Base-by-base conservation (phyloP, 306 rosid species). In the Vachellia pachyceras region DNA sequence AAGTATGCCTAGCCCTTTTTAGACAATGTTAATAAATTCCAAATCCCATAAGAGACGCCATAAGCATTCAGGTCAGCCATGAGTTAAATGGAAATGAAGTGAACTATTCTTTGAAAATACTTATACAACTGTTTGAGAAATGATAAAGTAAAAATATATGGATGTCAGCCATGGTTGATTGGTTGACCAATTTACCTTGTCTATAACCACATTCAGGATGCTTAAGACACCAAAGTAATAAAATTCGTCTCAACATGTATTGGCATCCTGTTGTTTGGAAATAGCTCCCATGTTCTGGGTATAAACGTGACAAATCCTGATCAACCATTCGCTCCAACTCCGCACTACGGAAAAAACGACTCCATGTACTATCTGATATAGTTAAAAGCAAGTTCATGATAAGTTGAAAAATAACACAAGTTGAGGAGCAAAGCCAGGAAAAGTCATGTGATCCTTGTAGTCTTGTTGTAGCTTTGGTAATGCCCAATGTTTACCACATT, bases 311-410 rank as follows among this genome's bases (percentile, higher is more conserved):
- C 65, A 96, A 90, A 86, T 96, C 99, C 85, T 93, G 97, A 77
- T 93, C 97, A 85, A 96, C 99, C 97, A 94, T 90, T 86, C 90
- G 94, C 90, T 94, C 98, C 84, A 96, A 87, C 87, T 96, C 98
- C 0, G 94, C 99, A 84, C 83, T 93, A 57, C 97, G 94, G 69
- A 96, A 96, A 88, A 96, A 96, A 47, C 94, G 99, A 83, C 99
- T 87, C 99, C 99, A 96, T 47, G 94, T 88, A 89, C 99, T 96
- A 84, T 96, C 99, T 96, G 91, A 29, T 29, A 29, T 29, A 29
- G 33, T 29, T 29, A 13, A 46, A 46, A 46, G 10, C 5, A 54
- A 54, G 25, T 7, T 23, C n/a, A 15, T 18, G 0, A 54, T 7
- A 18, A 17, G 6, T 6, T 18, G n/a, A 47, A 14, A 54, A 18